Base-by-base conservation (phyloP, 192 early-diverging fungal species). In the Mortierella antarctica region DNA sequence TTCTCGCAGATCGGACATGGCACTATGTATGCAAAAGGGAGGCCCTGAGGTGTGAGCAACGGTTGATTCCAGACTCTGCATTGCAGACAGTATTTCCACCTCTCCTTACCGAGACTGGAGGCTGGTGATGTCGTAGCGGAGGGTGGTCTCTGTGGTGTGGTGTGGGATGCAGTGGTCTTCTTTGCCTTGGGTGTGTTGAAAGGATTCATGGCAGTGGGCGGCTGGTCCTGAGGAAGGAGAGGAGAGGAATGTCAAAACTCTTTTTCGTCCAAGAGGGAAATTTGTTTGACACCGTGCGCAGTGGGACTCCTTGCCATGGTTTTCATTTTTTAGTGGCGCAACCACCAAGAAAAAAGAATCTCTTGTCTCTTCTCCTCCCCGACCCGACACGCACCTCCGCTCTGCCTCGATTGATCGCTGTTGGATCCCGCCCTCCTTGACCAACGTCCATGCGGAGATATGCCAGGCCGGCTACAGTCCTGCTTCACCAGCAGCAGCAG, bases 1-100 rank as follows among this genome's bases (percentile, higher is more conserved):
- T 84, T 82, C 8, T 55, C 68, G 42, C 88, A 89, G 50, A 89
- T 83, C 41, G 88, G 88, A 62, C 88, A 89, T 57, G 82, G 64
- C 6, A 89, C 88, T 87, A 66, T 8, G 5, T 2, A 9, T 13
- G 45, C 17, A 45, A 17, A 61, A 61, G 39, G 15, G 45, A 5
- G 41, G 59, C 6, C 59, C 7, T 17, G 13, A 7, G 17, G 40
- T 45, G 40, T 65, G 63, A 8, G 49, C 15, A 40, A 51, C n/a
- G 6, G 63, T 51, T 65, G 63, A 39, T 7, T 49, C 15, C 14
- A 51, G 48, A 41, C 49, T 12, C 21, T 51, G 48, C 6, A 15
- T 8, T 65, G 49, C 46, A 10, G 18, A 31, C 49, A 49, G 40
- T 48, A 2, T 47, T 49, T 46, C 42, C 46, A 23, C 46, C 7